Conservation (phyloP, 2,329 filamentous ascomycete genomes). For the Drechslera avenae region DNA sequence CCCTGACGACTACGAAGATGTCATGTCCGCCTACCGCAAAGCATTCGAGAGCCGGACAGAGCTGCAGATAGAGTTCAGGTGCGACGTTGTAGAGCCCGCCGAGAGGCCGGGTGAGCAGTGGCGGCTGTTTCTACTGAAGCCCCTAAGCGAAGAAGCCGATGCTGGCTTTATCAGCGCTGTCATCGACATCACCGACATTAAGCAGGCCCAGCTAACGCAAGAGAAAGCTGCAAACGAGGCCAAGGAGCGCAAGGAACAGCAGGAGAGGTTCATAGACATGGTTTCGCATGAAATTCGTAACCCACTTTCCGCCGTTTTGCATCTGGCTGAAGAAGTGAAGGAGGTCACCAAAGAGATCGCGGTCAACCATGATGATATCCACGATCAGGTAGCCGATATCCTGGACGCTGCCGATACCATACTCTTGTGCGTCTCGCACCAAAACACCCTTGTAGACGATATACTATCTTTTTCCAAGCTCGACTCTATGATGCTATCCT, state of each 20-base stretch:
- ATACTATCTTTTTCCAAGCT: conserved; percentile 56
- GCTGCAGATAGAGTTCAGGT: conserved; percentile 52
- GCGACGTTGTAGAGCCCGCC: conserved; percentile 39
- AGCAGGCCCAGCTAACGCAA: conserved; percentile 50
- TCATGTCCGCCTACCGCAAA: conserved; percentile 52
- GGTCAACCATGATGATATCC: conserved; percentile 18
- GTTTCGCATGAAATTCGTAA: conserved; percentile 51
- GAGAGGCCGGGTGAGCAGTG: conserved; percentile 39
- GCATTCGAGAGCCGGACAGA: conserved; percentile 48
- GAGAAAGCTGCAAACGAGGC: conserved; percentile 52
- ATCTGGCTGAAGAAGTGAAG: conserved; percentile 52
- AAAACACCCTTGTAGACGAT: conserved; percentile 55
- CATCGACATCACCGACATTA: conserved; percentile 54
- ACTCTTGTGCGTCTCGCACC: conserved; percentile 51
- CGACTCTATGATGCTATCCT: conserved; percentile 53
- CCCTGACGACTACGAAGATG: conserved; percentile 51
- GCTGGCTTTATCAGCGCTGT: conserved; percentile 55
- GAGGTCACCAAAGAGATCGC: conserved; percentile 38
- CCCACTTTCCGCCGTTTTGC: conserved; percentile 48
- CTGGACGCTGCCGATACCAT: conserved; percentile 49
- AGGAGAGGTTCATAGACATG: conserved; percentile 56
- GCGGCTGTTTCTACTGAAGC: conserved; percentile 52
- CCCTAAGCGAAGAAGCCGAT: conserved; percentile 49
- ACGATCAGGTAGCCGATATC: conserved; percentile 36
- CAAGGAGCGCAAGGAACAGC: conserved; percentile 52